Evolutionary conservation across 192 early-diverging fungal genomes (phyloP), one percentile per base, ranked within the genome.

Genomic region (Pilobolus umbonatus): DNA sequence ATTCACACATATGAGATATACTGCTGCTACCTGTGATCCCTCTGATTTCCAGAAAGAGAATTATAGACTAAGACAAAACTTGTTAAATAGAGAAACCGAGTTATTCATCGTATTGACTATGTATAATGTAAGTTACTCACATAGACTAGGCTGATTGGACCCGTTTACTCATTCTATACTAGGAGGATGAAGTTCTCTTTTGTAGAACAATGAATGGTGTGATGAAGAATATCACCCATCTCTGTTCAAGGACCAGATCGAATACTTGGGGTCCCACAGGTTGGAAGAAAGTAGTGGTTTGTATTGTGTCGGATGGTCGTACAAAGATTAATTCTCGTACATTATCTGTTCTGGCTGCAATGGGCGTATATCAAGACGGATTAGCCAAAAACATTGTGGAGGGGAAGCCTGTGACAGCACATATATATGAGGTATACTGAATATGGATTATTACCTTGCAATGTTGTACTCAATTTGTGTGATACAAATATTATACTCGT

Each of bases 101-200:
- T 51, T 91, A 9, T 84, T 87, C 30, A 78, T 89, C 34, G 87
- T 91, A 38, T 56, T 84, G 3, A 91, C 89, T 38, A 91, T 91
- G 89, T 87, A 79, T 62, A 83, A 83, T 44, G 79, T 76, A 71
- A 71, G 61, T 8, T 46, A n/a, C 49, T 36, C 15, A 24, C 6
- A 57, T 26, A 39, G 49, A 6, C 38, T 5, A 9, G 7, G 50
- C 1, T 55, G 75, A 73, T 93, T 95, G 78, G 93, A 94, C n/a
- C n/a, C n/a, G n/a, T 50, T 36, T 24, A 24, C 6, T 64, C n/a
- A 39, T 57, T 12, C 38, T 5, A 9, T 14, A 52, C 1, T 55
- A 79, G 77, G 95, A 97, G 78, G 93, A 94, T 73, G 89, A 94
- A 64, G 68, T 86, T 28, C 74, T 95, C 51, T 97, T 97, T 71